Percentiles rank a stretch among this genome's conserved stretches.
phyloP scores from a whole-genome alignment of 352 stramenopile species.

The Aphanomyces astaci region DNA sequence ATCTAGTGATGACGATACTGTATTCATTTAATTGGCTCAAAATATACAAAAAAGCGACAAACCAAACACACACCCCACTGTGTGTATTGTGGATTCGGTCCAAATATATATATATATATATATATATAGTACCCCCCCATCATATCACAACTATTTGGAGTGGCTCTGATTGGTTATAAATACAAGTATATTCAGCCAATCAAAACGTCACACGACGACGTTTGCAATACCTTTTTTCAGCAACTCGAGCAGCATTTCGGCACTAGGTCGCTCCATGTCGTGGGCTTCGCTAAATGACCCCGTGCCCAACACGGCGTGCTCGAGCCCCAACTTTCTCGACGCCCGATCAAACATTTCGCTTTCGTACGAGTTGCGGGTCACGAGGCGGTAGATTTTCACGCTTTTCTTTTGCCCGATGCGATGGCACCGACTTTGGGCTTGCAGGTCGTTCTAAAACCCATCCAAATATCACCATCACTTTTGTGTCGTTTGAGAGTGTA shows the following conservation, averaged over 20 bases:
- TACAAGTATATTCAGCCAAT: too few relatives aligned
- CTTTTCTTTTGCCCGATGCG: constrained; percentile 98
- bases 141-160: too few relatives aligned
- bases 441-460: constrained; percentile 54
- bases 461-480: too few relatives aligned
- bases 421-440: constrained; percentile 89
- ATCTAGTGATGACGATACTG: too few relatives aligned
- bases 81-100: too few relatives aligned
- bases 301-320: constrained; percentile 96
- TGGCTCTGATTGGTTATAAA: too few relatives aligned
- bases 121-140: too few relatives aligned
- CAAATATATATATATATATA: too few relatives aligned
- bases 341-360: constrained; percentile 99
- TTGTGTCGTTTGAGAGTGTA: constrained; percentile 7
- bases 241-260: constrained; percentile 94
- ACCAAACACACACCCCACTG: too few relatives aligned
- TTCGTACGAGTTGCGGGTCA: constrained; percentile 99
- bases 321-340: constrained; percentile 96
- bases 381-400: constrained; percentile 96
- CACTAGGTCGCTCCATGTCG: constrained; percentile 77
- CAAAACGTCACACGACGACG: too few relatives aligned
- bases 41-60: too few relatives aligned
- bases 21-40: too few relatives aligned
- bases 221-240: constrained; percentile 93
- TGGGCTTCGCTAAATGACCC: constrained; percentile 86